phyloP scores from a whole-genome alignment of 1,139 yeast species.

The Suhomyces chickasaworum region DNA sequence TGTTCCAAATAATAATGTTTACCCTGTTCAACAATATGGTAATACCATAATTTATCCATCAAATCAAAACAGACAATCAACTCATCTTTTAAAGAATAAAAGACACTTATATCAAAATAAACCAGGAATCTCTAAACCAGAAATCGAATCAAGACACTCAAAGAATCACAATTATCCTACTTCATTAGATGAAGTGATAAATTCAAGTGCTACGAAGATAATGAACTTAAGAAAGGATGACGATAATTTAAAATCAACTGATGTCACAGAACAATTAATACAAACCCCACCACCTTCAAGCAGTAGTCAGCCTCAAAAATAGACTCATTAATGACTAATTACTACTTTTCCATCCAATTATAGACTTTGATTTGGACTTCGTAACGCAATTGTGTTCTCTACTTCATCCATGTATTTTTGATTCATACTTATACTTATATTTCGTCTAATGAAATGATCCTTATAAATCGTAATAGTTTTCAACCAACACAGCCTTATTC shows the following conservation, averaged over 20 bases:
- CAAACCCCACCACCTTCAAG: constrained; percentile 29
- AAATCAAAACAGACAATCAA: constrained; percentile 7
- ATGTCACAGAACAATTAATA: constrained; percentile 18
- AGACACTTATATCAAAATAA: constrained; percentile 23
- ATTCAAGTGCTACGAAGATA: constrained; percentile 22
- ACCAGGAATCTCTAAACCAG: constrained; percentile 16
- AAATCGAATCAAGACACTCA: constrained; percentile 10
- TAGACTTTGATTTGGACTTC: constrained; percentile 6
- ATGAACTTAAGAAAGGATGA: constrained; percentile 19
- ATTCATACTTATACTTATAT: constrained; percentile 8
- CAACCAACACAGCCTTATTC: not conserved
- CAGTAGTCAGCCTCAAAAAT: constrained; percentile 14
- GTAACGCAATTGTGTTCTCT: constrained; percentile 7
- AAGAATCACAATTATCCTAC: constrained; percentile 10
- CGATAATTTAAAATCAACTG: constrained; percentile 10
- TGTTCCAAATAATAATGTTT: constrained; percentile 15
- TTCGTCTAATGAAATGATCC: constrained; percentile 8
- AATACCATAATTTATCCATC: constrained; percentile 19
- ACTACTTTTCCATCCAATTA: constrained; percentile 3
- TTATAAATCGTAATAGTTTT: not conserved
- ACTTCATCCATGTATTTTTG: constrained; percentile 11
- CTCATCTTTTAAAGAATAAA: constrained; percentile 28
- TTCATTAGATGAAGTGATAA: constrained; percentile 20
- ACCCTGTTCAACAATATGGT: constrained; percentile 15
- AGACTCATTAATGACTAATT: constrained; percentile 11